Evolutionary conservation across 1,139 yeast species (phyloP), one percentile per base, ranked within the genome.

Genomic region (Pneumocystis sp.): DNA sequence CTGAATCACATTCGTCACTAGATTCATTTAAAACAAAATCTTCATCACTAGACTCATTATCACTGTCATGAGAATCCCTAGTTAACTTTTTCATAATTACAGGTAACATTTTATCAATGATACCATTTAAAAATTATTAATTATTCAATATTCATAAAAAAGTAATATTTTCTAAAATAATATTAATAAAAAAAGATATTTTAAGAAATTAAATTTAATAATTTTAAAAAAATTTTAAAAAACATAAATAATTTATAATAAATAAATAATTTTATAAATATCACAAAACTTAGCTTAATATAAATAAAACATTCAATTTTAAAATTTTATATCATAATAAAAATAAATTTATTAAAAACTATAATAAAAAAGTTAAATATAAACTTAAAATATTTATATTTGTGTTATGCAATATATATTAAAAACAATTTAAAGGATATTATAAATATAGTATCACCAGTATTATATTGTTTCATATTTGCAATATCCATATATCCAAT

Each of bases 1-100:
- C 66, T 4, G 67, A 65, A 37, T 65, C 67, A 35, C 19, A 12
- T 10, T 59, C 40, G 7, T 40, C 31, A 39, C 12, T 17, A 59
- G 17, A 10, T 25, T 12, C 61, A 25, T 50, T n/a, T 50, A 50
- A 50, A 25, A 50, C 31, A 50, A 50, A 50, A 50, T 50, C 57
- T 21, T 50, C 57, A 50, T 50, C 57, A 50, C 31, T 50, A 25
- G 31, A 50, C 31, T 50, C 57, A 50, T 50, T 6, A 25, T 50
- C 57, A 50, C 7, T 45, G 21, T 10, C 34, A 5, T 40, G 3
- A 2, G 34, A 50, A 50, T 25, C 12, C 21, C 12, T 50, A 50
- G 6, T 50, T 50, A 31, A 50, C 31, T 50, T 21, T 50, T 50
- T 10, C 10, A 50, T 12, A 50, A 29, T 8, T 50, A 31, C 34